phyloP scores from a whole-genome alignment of 2,329 filamentous ascomycete species.

The Clarireedia sp. region DNA sequence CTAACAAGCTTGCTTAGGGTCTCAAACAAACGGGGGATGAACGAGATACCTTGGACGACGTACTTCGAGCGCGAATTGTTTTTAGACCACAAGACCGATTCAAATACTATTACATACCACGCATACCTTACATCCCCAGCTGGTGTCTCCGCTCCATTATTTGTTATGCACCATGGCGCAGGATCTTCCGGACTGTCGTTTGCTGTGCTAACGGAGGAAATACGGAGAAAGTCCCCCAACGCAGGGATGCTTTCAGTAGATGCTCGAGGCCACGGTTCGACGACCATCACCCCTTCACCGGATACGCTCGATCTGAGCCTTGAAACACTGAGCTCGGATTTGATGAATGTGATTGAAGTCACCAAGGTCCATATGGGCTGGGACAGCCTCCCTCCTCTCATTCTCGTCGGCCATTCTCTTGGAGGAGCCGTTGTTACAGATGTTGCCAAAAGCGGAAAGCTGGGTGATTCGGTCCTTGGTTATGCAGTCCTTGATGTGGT shows the following conservation, averaged over 20 bases:
- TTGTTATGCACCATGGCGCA: slow-evolving; percentile 91
- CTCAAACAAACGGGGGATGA: slow-evolving; percentile 27
- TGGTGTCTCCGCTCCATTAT: slow-evolving; percentile 61
- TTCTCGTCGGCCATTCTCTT: slow-evolving; percentile 86
- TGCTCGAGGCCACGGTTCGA: slow-evolving; percentile 78
- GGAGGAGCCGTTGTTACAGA: slow-evolving; percentile 88
- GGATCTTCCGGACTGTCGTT: slow-evolving; percentile 92
- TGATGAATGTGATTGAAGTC: slow-evolving; percentile 60
- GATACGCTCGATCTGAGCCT: slow-evolving; percentile 60
- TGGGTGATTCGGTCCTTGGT: slow-evolving; percentile 66
- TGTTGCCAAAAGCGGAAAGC: slow-evolving; percentile 57
- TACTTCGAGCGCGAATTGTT: slow-evolving; percentile 88
- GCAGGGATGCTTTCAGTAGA: slow-evolving; percentile 82
- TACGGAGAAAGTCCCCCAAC: slow-evolving; percentile 66
- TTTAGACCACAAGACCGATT: slow-evolving; percentile 43
- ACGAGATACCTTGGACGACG: slow-evolving; percentile 61
- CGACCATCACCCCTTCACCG: slow-evolving; percentile 37
- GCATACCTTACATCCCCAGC: slow-evolving; percentile 78
- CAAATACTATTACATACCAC: slow-evolving; percentile 58
- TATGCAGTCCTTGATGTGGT: slow-evolving; percentile 93
- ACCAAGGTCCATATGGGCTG: slow-evolving; percentile 64
- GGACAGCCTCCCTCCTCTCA: slow-evolving; percentile 61
- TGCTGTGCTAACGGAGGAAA: slow-evolving; percentile 68
- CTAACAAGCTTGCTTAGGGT: slow-evolving; percentile 19
- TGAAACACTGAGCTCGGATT: slow-evolving; percentile 62